phyloP scores from a whole-genome alignment of 73 alveolate genomes.

The Paramecium tetraurelia region DNA sequence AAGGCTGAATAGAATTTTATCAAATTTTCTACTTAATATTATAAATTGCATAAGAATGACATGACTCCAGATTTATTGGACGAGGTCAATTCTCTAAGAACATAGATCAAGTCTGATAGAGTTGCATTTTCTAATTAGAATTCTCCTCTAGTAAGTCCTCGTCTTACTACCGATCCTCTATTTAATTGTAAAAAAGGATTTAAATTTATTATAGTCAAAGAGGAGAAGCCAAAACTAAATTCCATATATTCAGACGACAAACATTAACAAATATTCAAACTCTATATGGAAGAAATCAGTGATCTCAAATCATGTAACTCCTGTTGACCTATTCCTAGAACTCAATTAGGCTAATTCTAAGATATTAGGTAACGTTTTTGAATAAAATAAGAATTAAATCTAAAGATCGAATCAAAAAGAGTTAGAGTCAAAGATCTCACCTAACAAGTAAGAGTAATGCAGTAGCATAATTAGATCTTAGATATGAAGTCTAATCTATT shows the following conservation, averaged over 20 bases:
- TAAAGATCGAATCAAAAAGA: background rate
- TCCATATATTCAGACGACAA: background rate
- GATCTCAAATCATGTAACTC: background rate
- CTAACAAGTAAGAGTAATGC: background rate
- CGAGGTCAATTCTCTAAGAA: background rate
- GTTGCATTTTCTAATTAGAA: background rate
- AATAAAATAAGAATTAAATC: background rate
- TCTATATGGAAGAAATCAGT: background rate
- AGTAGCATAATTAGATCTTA: background rate
- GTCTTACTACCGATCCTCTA: background rate
- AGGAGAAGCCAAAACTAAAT: background rate
- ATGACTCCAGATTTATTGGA: background rate
- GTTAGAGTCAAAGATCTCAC: background rate
- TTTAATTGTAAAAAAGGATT: background rate
- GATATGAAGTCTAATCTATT: background rate
- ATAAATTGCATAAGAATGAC: background rate
- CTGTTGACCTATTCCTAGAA: background rate
- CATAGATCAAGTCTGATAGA: background rate
- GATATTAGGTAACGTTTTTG: background rate
- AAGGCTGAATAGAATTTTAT: constrained; percentile 15
- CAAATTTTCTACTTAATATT: background rate
- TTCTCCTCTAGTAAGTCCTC: background rate
- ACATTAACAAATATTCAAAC: background rate
- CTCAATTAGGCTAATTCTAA: background rate
- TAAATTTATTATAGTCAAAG: background rate